Evolutionary conservation across 345 rosid genomes (phyloP), one percentile per base, ranked within the genome.

Genomic region (Carallia brachiata): DNA sequence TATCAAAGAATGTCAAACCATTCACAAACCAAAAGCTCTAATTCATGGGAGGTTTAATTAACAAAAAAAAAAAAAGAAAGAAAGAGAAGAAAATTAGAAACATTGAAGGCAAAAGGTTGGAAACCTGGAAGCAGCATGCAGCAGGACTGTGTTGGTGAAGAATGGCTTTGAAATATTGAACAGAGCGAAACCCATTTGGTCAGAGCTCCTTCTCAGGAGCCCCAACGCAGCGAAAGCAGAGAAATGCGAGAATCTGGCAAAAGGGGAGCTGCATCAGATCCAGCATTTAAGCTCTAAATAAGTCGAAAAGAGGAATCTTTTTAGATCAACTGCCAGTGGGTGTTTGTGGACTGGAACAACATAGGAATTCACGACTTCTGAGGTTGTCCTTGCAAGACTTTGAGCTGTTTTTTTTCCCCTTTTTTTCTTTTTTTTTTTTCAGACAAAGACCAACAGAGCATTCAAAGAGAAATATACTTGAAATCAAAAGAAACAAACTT

Each of bases 201-300:
- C 12, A 44, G 50, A 44, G 50, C 50, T 12, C 50, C 50, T 44
- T 15, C 15, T 44, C 17, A 44, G 60, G 34, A 61, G 63, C n/a
- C 63, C 36, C 63, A 6, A 34, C 63, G 19, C 10, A 31, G 8
- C 37, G 34, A 34, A 61, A 61, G 34, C 39, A 2, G 59, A 27
- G 59, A n/a, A 54, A 27, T 7, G 12, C 12, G 30, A 61, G 12
- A 34, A 34, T 61, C 39, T 61, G 36, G 1, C 15, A 30, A 8
- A 15, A 17, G 19, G 34, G 34, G 63, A 7, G 34, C 4, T 31
- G 10, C 60, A 61, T 17, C 63, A 13, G 63, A 34, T 32, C 71
- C 71, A 62, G 30, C 64, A 34, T 65, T 65, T 23, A 53, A 72
- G 31, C 71, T 39, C 40, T 19, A 72, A 23, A 13, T 55, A 5